Conservation (phyloP, 495 filamentous ascomycete genomes). For the Aspergillus hancockii region DNA sequence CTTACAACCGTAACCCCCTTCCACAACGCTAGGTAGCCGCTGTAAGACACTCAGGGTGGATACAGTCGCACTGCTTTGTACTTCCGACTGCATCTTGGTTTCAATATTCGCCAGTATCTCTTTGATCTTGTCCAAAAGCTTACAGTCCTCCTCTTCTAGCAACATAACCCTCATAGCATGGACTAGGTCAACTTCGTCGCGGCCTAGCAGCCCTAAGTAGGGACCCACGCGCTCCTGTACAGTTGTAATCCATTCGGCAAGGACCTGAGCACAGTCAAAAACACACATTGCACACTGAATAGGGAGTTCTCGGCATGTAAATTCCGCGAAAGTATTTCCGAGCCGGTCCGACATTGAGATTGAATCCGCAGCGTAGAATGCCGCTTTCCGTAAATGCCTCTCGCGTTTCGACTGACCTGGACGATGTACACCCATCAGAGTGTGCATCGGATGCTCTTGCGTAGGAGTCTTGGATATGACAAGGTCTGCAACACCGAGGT, state of each 20-base stretch:
- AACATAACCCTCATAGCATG: constrained; percentile 85
- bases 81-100: constrained; percentile 69
- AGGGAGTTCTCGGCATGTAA: constrained; percentile 85
- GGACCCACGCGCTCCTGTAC: constrained; percentile 92
- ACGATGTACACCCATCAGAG: constrained; percentile 35
- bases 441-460: constrained; percentile 39
- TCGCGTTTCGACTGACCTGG: constrained; percentile 65
- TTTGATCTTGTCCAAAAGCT: constrained; percentile 81
- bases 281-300: constrained; percentile 90
- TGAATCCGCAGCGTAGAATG: constrained; percentile 92
- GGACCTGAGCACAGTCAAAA: constrained; percentile 95
- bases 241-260: constrained; percentile 94
- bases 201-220: constrained; percentile 83
- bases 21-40: constrained; percentile 58
- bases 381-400: constrained; percentile 87
- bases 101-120: constrained; percentile 79
- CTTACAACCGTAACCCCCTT: constrained; percentile 79
- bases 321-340: constrained; percentile 83
- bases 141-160: constrained; percentile 88
- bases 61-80: constrained; percentile 43
- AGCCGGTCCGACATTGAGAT: constrained; percentile 87
- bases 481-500: constrained; percentile 43
- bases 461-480: constrained; percentile 46
- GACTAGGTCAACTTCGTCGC: constrained; percentile 72
- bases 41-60: constrained; percentile 53